These are phyloP conservation scores for Hypomontagnella monticulosa DNA, from an alignment of 495 filamentous ascomycete species.

Conservation along the genomic window DNA sequence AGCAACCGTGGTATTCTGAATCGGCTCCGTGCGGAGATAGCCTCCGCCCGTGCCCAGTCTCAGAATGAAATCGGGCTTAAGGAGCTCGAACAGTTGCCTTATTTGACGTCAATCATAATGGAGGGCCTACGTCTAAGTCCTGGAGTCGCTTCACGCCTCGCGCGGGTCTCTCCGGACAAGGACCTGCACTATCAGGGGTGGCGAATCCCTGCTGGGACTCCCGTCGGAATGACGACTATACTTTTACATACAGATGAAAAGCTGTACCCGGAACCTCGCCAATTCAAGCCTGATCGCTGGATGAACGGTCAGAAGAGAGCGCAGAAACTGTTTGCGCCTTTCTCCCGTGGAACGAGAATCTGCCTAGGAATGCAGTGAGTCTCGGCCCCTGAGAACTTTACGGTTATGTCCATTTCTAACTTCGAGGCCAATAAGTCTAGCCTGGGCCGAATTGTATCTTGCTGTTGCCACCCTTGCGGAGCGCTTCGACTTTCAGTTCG, in stretches of 20 bases:
- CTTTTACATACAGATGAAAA: slow-evolving; percentile 45
- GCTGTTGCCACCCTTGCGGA: slow-evolving; percentile 29
- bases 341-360: slow-evolving; percentile 24
- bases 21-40: slow-evolving; percentile 40
- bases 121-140: slow-evolving; percentile 51
- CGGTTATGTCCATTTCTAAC: background rate
- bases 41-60: background rate
- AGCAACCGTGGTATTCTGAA: slow-evolving; percentile 35
- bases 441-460: slow-evolving; percentile 47
- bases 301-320: slow-evolving; percentile 28
- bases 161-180: slow-evolving; percentile 49
- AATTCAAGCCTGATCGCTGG: slow-evolving; percentile 55
- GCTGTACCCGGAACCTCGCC: slow-evolving; percentile 45
- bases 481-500: slow-evolving; percentile 40
- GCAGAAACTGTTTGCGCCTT: slow-evolving; percentile 34
- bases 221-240: slow-evolving; percentile 48
- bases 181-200: slow-evolving; percentile 54
- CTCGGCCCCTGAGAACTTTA: background rate
- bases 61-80: background rate
- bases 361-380: slow-evolving; percentile 36
- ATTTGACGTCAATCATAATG: slow-evolving; percentile 48
- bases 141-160: slow-evolving; percentile 49
- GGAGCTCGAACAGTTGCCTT: slow-evolving; percentile 48
- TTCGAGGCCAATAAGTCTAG: slow-evolving; percentile 24
- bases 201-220: slow-evolving; percentile 56